Evolutionary conservation across 2,329 filamentous ascomycete genomes (phyloP), one percentile per base, ranked within the genome.

Genomic region (Calonectria crousiana): DNA sequence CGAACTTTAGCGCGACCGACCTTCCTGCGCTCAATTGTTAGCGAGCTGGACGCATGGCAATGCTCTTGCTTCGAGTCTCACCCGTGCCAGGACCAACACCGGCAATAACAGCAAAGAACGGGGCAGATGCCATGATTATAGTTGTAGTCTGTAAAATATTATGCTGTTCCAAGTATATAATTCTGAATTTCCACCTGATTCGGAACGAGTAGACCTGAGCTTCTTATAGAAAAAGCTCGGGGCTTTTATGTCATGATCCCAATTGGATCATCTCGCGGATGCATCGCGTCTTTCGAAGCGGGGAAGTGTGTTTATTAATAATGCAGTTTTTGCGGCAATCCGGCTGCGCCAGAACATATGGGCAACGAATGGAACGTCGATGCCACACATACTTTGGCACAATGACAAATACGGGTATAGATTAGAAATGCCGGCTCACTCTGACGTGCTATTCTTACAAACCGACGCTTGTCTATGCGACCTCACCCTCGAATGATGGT

Each of bases 51-150:
- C 58, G n/a, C 14, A 8, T 18, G 8, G 23, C 30, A 20, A 49
- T 47, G 23, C 28, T 14, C 20, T 1, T n/a, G 36, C 8, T 26
- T 11, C 9, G 28, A 23, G 28, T 56, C 73, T 58, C 80, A 87
- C 87, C 87, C 58, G 91, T 95, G 73, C 94, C 93, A 8, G 92
- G 86, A n/a, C 94, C 94, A 52, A 92, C 93, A 70, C 94, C 94
- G 14, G 93, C 93, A 73, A 95, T 85, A 74, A 95, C 86, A 66
- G 93, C 91, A 83, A 92, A 94, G 79, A 93, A 89, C 6, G 80
- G 74, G 52, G 79, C 75, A 11, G 79, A 72, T n/a, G 79, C 69
- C 79, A 80, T 62, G 23, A n/a, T 6, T 18, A 26, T 30, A 18
- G 16, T 62, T 62, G 36, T 41, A 11, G 14, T 41, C 3, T 20